Conservation (phyloP, 148 eudicot genomes). For the Talinum fruticosum region DNA sequence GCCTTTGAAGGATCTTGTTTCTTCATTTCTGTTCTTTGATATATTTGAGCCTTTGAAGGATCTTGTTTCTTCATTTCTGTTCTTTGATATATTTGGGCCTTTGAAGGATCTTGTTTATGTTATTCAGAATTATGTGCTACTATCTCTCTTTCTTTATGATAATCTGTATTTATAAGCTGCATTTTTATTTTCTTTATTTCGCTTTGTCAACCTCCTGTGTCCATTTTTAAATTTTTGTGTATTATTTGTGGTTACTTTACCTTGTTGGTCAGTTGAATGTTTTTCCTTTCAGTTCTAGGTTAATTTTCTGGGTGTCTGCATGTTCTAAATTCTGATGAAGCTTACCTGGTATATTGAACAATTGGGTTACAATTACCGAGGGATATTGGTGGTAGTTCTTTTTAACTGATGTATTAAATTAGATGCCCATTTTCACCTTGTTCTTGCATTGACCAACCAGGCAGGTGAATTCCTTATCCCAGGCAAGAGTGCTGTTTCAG, state of each 20-base stretch:
- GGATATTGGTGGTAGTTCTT: background rate
- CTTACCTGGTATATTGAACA: no score
- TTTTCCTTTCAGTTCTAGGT: background rate
- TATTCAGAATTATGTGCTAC: no score
- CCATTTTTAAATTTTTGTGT: background rate
- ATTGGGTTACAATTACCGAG: no score
- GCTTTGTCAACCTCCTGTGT: background rate
- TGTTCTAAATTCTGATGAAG: background rate
- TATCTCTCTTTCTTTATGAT: no score
- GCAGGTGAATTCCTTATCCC: slow-evolving; percentile 86
- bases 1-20: background rate
- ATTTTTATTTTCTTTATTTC: background rate
- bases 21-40: no score
- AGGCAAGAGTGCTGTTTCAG: slow-evolving; percentile 50
- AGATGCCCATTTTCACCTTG: background rate
- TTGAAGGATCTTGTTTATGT: no score
- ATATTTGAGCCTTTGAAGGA: no score
- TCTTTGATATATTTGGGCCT: background rate
- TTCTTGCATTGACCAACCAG: slow-evolving; percentile 41
- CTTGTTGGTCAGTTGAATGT: background rate
- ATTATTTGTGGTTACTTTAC: background rate
- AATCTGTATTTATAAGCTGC: background rate
- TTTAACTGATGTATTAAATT: background rate
- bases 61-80: background rate
- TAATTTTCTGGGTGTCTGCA: background rate